Evolutionary conservation across 805 yeast genomes (phyloP), one percentile per base, ranked within the genome.

Genomic region (Candida michaelii): DNA sequence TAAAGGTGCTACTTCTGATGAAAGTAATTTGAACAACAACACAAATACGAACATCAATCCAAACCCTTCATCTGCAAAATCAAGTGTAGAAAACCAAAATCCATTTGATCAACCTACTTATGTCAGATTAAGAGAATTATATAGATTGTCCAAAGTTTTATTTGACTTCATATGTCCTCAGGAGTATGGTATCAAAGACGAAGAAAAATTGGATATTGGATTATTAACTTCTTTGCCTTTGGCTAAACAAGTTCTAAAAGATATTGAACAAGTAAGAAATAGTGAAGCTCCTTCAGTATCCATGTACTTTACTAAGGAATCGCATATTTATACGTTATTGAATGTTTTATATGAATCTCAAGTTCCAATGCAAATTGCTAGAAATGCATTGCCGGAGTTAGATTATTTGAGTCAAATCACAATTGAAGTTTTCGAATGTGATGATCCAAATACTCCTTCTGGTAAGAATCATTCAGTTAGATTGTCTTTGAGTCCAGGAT

Each of bases 101-200:
- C 73, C 72, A 14, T 90, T 90, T 63, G 96, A 88, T 58, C 85
- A 85, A 48, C 82, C 88, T 1, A 82, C 84, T 40, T 90, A 77
- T 61, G 84, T 85, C 24, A 77, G 88, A 48, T 73, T 93, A 45
- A 74, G 98, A 51, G 99, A 93, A 60, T 74, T 93, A 40, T 93
- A 90, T 60, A 74, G 91, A 49, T 73, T 93, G 43, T 87, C 97
- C 0, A 95, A 93, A 62, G 96, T 93, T 5, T 67, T 93, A 48
- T 93, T 93, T 68, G 99, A 93, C 65, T 93, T 91, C 58, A 89
- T 93, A 37, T 93, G 98, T 65, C 99, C 99, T 8, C 98, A 93
- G 63, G 99, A 93, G 60, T 93, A 93, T 60, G 99, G 99, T 49
- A 93, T 93, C 53, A 89, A 90, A 50, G 96, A 89, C 57, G 83